A percentile compares a stretch with the other conserved stretches of the same genome.
Evolutionary conservation across 306 rosid species (phyloP).

Genomic region (Quercus glauca): DNA sequence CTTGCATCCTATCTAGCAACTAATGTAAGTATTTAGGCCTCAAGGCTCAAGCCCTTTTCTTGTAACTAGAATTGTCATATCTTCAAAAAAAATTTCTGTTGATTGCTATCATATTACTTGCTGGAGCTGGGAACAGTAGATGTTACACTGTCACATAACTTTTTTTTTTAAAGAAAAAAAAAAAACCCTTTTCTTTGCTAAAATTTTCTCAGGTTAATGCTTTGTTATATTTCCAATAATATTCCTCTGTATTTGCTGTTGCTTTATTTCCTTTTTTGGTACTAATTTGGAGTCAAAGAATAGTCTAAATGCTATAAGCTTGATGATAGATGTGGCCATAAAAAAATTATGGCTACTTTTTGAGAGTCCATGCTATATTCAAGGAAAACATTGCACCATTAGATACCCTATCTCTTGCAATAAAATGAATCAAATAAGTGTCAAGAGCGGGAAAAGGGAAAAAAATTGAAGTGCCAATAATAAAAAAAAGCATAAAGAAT

Average conservation of each 20-base stretch:
- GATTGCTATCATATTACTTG: background rate
- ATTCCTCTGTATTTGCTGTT: too few species aligned
- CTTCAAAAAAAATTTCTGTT: background rate
- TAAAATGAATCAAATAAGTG: too few species aligned
- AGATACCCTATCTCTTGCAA: too few species aligned
- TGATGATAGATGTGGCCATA: background rate
- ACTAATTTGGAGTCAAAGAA: too few species aligned
- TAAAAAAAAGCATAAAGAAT: too few species aligned
- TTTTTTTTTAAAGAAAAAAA: background rate
- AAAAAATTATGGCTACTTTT: too few species aligned
- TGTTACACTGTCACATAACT: background rate
- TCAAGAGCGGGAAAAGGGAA: too few species aligned
- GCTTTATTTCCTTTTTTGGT: too few species aligned
- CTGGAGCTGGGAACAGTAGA: background rate
- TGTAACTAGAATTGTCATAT: background rate
- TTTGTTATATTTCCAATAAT: background rate
- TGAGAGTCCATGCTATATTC: too few species aligned
- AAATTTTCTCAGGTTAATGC: background rate
- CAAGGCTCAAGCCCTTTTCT: background rate
- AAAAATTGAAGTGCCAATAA: too few species aligned
- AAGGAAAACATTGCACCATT: too few species aligned
- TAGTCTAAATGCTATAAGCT: too few species aligned
- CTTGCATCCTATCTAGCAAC: constrained; percentile 83
- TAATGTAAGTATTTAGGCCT: constrained; percentile 50
- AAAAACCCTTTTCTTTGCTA: background rate